Evolutionary conservation across 2,329 filamentous ascomycete species (phyloP).

Genomic region (Penicillium capsulatum): DNA sequence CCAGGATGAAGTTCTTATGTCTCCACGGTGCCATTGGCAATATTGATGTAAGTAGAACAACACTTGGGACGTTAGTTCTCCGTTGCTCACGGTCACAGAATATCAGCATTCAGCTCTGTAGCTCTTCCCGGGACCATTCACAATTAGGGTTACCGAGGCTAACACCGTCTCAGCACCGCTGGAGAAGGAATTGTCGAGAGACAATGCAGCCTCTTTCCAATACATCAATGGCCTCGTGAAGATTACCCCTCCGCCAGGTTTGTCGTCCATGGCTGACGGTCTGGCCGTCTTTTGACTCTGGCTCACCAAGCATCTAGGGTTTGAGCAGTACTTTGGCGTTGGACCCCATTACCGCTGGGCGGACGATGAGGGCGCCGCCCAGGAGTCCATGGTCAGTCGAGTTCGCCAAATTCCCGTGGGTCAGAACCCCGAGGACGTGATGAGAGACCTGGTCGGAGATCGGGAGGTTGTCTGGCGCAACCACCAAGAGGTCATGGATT

Average conservation of each 20-base stretch:
- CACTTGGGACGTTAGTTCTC: neutral
- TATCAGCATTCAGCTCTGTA: constrained; percentile 20
- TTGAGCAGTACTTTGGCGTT: constrained; percentile 21
- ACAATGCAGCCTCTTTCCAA: constrained; percentile 19
- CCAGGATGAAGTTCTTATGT: constrained; percentile 26
- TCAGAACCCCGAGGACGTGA: constrained; percentile 18
- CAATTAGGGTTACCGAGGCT: neutral
- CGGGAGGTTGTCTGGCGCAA: constrained; percentile 19
- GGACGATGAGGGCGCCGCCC: constrained; percentile 21
- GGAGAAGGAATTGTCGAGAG: constrained; percentile 16
- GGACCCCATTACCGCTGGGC: constrained; percentile 22
- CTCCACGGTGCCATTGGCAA: constrained; percentile 30
- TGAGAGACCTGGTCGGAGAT: constrained; percentile 15
- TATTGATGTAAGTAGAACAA: constrained; percentile 20
- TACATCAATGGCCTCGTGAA: constrained; percentile 21
- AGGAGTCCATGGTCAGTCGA: constrained; percentile 23
- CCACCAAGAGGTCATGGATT: constrained; percentile 24
- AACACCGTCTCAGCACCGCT: constrained; percentile 13
- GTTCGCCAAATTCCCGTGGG: constrained; percentile 21
- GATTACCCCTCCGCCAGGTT: constrained; percentile 18
- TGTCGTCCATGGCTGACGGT: neutral
- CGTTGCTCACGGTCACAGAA: constrained; percentile 10
- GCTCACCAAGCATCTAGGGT: no score
- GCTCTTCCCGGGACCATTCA: neutral
- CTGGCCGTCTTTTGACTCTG: no score